A percentile compares a stretch with the other conserved stretches of the same genome.
These are phyloP conservation scores for Suillus paluster DNA, from an alignment of 768 basidiomycete genomes.

Conservation along the genomic window DNA sequence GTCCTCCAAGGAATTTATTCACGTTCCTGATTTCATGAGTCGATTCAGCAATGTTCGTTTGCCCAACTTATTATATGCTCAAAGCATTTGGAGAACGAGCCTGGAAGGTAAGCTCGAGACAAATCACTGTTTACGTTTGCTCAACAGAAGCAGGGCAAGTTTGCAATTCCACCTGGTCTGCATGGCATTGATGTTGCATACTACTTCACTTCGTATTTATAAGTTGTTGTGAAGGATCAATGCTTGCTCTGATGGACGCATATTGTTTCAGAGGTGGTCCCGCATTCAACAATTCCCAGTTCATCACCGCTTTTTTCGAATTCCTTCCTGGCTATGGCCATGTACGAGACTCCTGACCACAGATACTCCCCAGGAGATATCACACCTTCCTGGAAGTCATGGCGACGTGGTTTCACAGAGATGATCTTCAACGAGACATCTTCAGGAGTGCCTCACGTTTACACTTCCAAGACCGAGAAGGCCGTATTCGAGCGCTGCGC, in stretches of 20 bases:
- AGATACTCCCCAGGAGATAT: conserved; percentile 20
- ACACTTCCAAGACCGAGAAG: conserved; percentile 30
- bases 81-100: conserved; percentile 22
- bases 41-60: conserved; percentile 30
- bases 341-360: conserved; percentile 26
- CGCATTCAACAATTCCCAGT: conserved; percentile 29
- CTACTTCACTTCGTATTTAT: conserved; percentile 43
- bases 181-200: conserved; percentile 41
- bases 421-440: conserved; percentile 49
- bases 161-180: conserved; percentile 31
- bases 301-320: conserved; percentile 34
- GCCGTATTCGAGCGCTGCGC: conserved; percentile 41
- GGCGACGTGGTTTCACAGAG: conserved; percentile 30
- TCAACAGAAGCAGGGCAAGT: not conserved
- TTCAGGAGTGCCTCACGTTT: conserved; percentile 32
- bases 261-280: conserved; percentile 3
- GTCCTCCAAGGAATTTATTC: not conserved
- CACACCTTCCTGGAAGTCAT: conserved; percentile 21
- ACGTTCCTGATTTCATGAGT: not conserved
- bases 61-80: conserved; percentile 24
- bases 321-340: conserved; percentile 26
- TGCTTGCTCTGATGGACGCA: not conserved
- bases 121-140: too few relatives aligned
- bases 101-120: too few relatives aligned
- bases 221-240: conserved; percentile 12